phyloP scores from a whole-genome alignment of 2,329 filamentous ascomycete species.

The Neonectria neomacrospora region DNA sequence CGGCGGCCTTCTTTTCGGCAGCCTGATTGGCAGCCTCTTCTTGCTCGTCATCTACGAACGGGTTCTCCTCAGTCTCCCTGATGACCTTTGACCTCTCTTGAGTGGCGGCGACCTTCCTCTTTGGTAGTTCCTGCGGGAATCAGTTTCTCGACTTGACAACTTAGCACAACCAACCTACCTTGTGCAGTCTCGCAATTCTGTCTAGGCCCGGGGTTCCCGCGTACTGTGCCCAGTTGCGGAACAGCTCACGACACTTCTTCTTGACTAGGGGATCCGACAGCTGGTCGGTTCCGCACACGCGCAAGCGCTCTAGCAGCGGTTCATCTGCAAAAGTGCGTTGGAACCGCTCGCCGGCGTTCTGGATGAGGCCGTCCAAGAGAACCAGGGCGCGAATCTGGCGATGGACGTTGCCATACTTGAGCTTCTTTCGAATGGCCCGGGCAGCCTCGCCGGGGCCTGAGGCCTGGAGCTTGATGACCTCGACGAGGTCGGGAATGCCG shows the following conservation, averaged over 20 bases:
- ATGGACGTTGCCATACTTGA: constrained; percentile 97
- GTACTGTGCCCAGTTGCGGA: constrained; percentile 89
- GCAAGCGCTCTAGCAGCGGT: constrained; percentile 87
- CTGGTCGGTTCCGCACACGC: constrained; percentile 86
- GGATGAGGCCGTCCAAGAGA: constrained; percentile 91
- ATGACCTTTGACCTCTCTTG: constrained; percentile 86
- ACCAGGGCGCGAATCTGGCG: constrained; percentile 89
- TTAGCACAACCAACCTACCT: constrained; percentile 52
- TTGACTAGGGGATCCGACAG: constrained; percentile 88
- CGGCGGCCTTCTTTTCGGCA: constrained; percentile 39
- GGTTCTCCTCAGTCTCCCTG: constrained; percentile 80
- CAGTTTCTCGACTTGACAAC: constrained; percentile 10
- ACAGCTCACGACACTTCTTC: constrained; percentile 87
- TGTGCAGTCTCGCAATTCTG: constrained; percentile 81
- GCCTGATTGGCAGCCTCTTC: constrained; percentile 56
- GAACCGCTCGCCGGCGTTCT: constrained; percentile 90
- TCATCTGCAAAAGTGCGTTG: constrained; percentile 91
- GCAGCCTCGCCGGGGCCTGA: constrained; percentile 90
- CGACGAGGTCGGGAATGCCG: constrained; percentile 92
- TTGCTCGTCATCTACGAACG: constrained; percentile 75
- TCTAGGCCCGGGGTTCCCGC: constrained; percentile 83
- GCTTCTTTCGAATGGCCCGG: constrained; percentile 93
- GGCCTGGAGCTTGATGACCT: constrained; percentile 89
- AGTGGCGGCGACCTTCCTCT: constrained; percentile 75
- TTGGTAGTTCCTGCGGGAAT: constrained; percentile 67